Conservation (phyloP, 805 yeast genomes). For the Candida mattraensis region DNA sequence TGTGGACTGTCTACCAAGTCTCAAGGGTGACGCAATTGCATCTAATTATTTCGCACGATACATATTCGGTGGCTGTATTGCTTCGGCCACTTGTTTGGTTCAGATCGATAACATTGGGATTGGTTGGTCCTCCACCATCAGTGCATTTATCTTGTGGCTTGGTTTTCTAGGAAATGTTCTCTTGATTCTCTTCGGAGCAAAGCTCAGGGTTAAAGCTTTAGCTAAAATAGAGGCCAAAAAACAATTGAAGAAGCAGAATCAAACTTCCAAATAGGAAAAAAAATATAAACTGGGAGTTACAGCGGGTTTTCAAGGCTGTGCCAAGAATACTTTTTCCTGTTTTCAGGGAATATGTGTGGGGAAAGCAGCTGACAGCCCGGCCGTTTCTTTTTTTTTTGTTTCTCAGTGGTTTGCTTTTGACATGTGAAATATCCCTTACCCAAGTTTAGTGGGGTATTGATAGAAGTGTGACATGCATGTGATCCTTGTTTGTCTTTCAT, state of each 20-base stretch:
- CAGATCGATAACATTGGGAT: slow-evolving; percentile 50
- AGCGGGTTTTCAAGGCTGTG: no score
- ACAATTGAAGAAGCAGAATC: not conserved
- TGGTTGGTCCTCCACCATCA: slow-evolving; percentile 56
- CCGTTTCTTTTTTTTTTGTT: no score
- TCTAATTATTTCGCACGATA: slow-evolving; percentile 53
- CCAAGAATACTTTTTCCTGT: no score
- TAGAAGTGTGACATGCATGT: no score
- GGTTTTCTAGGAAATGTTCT: slow-evolving; percentile 37
- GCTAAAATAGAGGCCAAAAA: slow-evolving; percentile 7
- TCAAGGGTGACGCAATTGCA: slow-evolving; percentile 56
- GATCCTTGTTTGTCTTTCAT: no score
- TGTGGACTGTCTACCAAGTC: slow-evolving; percentile 55
- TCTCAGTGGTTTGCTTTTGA: no score
- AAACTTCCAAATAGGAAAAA: slow-evolving; percentile 3
- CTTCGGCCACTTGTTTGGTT: slow-evolving; percentile 48
- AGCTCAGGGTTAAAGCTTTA: slow-evolving; percentile 29
- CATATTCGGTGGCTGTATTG: slow-evolving; percentile 47
- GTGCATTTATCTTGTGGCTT: slow-evolving; percentile 42
- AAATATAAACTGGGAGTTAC: not conserved
- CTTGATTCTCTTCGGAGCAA: slow-evolving; percentile 41
- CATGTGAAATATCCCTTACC: no score
- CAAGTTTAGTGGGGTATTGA: no score
- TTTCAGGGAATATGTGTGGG: no score
- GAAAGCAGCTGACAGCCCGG: no score